phyloP scores from a whole-genome alignment of 2,329 filamentous ascomycete species.

The Neofusicoccum umdonicola region DNA sequence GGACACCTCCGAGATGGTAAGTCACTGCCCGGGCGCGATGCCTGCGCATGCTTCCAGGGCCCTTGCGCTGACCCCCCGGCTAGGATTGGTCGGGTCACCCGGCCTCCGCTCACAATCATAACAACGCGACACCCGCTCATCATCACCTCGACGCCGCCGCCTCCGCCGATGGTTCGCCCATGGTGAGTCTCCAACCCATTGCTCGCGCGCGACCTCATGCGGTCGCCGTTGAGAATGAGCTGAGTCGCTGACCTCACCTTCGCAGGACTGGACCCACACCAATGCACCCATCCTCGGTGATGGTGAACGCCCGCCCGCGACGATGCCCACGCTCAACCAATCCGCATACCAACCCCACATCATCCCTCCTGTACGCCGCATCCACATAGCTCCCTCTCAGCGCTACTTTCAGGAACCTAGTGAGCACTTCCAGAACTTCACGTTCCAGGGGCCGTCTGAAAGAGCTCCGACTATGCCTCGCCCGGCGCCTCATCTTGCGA shows the following conservation, averaged over 20 bases:
- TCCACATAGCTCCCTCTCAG: no score
- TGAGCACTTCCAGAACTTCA: no score
- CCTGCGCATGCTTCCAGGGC: neutral
- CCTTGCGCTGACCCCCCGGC: neutral
- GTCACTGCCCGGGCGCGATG: neutral
- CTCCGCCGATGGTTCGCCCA: neutral
- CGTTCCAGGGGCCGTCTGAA: no score
- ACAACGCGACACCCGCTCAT: neutral
- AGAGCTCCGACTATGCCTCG: no score
- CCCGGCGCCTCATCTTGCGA: no score
- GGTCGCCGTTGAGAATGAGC: neutral
- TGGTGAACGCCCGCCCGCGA: neutral
- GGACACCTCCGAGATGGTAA: conserved; percentile 12
- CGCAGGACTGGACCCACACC: neutral
- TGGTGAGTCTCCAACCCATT: neutral
- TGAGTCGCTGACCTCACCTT: neutral
- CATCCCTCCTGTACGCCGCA: no score
- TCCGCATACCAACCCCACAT: neutral
- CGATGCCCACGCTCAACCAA: neutral
- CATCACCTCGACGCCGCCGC: neutral
- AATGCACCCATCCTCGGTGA: neutral
- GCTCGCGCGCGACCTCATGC: neutral
- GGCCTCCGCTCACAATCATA: neutral
- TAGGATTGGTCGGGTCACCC: neutral
- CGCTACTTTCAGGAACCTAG: no score